A percentile compares a stretch with the other conserved stretches of the same genome.
phyloP scores from a whole-genome alignment of 2,329 filamentous ascomycete species.

The Endocalyx cinctus region DNA sequence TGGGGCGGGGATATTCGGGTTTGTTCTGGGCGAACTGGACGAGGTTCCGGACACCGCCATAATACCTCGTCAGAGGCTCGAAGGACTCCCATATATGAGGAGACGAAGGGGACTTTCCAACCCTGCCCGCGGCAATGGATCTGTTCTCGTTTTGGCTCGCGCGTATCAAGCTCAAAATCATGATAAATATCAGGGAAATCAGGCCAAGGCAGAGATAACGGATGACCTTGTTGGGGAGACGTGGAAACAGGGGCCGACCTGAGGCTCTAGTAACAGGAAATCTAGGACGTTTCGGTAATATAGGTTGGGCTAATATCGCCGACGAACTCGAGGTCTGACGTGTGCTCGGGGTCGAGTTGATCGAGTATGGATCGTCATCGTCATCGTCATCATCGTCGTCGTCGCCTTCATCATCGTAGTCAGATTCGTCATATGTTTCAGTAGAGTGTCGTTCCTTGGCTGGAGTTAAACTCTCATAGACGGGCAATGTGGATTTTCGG shows the following conservation, averaged over 20 bases:
- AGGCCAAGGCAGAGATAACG: slow-evolving; percentile 74
- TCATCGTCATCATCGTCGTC: slow-evolving; percentile 41
- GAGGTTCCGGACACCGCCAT: slow-evolving; percentile 77
- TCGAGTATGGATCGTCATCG: slow-evolving; percentile 33
- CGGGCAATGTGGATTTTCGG: slow-evolving; percentile 38
- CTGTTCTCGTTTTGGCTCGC: slow-evolving; percentile 68
- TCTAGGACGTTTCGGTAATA: slow-evolving; percentile 37
- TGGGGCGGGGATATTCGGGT: slow-evolving; percentile 73
- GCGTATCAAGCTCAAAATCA: slow-evolving; percentile 71
- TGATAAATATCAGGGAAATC: slow-evolving; percentile 64
- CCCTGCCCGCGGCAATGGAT: slow-evolving; percentile 51
- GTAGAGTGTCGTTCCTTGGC: slow-evolving; percentile 50
- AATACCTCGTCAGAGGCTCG: slow-evolving; percentile 80
- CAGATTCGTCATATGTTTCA: slow-evolving; percentile 41
- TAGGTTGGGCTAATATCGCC: slow-evolving; percentile 37
- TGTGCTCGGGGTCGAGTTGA: slow-evolving; percentile 40
- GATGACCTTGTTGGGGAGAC: slow-evolving; percentile 67
- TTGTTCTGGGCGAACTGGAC: slow-evolving; percentile 61
- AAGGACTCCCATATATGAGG: slow-evolving; percentile 81
- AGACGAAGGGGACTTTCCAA: slow-evolving; percentile 44
- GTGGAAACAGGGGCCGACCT: slow-evolving; percentile 43
- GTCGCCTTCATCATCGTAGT: slow-evolving; percentile 33
- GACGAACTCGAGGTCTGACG: slow-evolving; percentile 52
- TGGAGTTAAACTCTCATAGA: slow-evolving; percentile 43
- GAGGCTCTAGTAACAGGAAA: slow-evolving; percentile 27